Percentiles rank a stretch among this genome's conserved stretches.
phyloP scores from a whole-genome alignment of 352 stramenopile genomes.

The Globisporangium camurandrum region DNA sequence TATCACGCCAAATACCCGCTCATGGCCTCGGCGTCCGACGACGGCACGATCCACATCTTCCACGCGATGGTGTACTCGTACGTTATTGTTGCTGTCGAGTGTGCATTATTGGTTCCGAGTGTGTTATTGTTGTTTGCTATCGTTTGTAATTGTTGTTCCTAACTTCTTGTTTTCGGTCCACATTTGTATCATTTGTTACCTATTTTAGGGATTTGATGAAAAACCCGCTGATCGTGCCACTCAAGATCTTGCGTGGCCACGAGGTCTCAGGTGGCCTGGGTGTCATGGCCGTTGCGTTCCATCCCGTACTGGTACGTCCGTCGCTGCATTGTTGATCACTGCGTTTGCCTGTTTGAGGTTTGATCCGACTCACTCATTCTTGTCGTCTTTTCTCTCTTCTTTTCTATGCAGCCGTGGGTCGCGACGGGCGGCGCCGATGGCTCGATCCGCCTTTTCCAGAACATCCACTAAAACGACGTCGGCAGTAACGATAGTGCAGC shows the following conservation, averaged over 20 bases:
- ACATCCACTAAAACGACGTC: slow-evolving; percentile 83
- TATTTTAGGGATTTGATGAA: slow-evolving; percentile 93
- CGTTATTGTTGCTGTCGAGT: slow-evolving; percentile 17
- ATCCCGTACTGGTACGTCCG: slow-evolving; percentile 91
- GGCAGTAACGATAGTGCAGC: too few relatives aligned
- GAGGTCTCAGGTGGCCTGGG: slow-evolving; percentile 91
- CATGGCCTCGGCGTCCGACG: slow-evolving; percentile 97
- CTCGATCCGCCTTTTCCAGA: slow-evolving; percentile 95
- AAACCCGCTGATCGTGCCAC: slow-evolving; percentile 98
- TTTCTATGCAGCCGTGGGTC: slow-evolving; percentile 73
- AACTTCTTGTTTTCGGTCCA: slow-evolving; percentile 1
- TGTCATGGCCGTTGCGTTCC: slow-evolving; percentile 94
- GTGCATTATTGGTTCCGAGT: neutral
- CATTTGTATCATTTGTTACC: too few relatives aligned
- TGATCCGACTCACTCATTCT: too few relatives aligned
- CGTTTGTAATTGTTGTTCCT: slow-evolving; percentile 1
- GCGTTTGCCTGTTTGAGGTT: too few relatives aligned
- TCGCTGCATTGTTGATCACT: neutral
- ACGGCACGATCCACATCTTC: slow-evolving; percentile 99
- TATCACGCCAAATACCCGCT: slow-evolving; percentile 97
- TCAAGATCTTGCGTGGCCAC: slow-evolving; percentile 97
- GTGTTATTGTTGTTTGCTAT: neutral
- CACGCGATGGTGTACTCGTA: slow-evolving; percentile 98
- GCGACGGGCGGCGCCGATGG: slow-evolving; percentile 94
- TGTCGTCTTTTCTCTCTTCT: neutral